phyloP scores from a whole-genome alignment of 257 asterid genomes.

The Petunia secreta region DNA sequence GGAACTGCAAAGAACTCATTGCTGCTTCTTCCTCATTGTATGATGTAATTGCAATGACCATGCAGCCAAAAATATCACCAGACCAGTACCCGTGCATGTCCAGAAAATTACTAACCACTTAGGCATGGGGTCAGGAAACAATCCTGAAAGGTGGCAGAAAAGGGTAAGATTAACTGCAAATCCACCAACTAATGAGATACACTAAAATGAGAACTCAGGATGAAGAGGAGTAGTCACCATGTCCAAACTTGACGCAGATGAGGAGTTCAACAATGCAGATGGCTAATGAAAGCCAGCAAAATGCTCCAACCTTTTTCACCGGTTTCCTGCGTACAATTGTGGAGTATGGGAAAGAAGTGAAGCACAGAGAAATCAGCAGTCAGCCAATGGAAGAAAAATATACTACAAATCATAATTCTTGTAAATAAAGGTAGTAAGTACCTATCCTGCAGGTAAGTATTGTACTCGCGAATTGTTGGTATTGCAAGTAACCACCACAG shows the following conservation, averaged over 20 bases:
- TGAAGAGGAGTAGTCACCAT: constrained; percentile 42
- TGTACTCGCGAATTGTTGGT: constrained; percentile 95
- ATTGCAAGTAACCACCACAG: constrained; percentile 96
- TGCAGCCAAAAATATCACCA: constrained; percentile 53
- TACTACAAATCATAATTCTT: background rate
- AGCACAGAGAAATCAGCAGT: background rate
- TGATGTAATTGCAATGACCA: constrained; percentile 87
- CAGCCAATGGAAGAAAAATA: background rate
- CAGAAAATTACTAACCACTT: constrained; percentile 77
- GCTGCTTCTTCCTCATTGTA: constrained; percentile 66
- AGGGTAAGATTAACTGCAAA: background rate
- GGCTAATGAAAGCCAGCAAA: constrained; percentile 93
- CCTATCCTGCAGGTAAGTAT: constrained; percentile 93
- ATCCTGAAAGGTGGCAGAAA: constrained; percentile 47
- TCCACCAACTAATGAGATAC: background rate
- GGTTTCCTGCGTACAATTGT: constrained; percentile 54
- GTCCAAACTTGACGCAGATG: constrained; percentile 89
- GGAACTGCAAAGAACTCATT: constrained; percentile 45
- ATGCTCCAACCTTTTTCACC: constrained; percentile 81
- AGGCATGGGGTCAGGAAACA: constrained; percentile 82
- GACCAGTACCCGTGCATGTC: constrained; percentile 60
- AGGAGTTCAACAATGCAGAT: constrained; percentile 95
- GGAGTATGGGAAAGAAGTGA: background rate
- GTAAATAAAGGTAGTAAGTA: constrained; percentile 23
- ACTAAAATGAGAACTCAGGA: background rate